Base-by-base conservation (phyloP, 768 basidiomycete species). In the Boletus barrowsii region DNA sequence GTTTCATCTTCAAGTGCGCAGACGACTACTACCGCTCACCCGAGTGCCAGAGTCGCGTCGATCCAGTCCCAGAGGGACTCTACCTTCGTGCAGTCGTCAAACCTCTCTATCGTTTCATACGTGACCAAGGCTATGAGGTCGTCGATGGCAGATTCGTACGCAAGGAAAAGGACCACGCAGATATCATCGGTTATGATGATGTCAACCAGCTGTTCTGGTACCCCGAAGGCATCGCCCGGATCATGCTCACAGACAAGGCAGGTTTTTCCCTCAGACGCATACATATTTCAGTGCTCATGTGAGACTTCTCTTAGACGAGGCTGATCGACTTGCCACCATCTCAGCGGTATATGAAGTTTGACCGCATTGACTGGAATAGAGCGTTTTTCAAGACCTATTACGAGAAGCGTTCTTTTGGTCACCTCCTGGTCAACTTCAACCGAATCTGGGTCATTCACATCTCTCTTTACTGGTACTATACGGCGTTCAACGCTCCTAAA, bases 1-100 rank as follows among this genome's bases (percentile, higher is more conserved):
- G 94, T 75, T 99, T 98, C 80, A 97, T 99, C 73, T 99, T 99
- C 88, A 99, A 99, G 75, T 98, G 97, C 67, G 97, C 97, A 14
- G 97, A 99, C 68, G 97, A 99, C 74, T 99, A 98, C 72, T 99
- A 99, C 72, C 94, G 97, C 24, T 93, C 90, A 4, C 87, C 96
- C n/a, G 97, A 98, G 65, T 99, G 97, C 63, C 97, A 99, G 72
- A 90, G 83, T 69, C 79, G 93, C 42, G 75, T 91, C 42, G 95
- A 98, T 49, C 86, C 95, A 0, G 93, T 98, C 0, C 91, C 92
- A 0, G 96, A 98, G 64, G 97, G 96, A 0, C 76, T 98, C n/a
- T 99, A 98, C 71, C 78, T 99, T 30, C 84, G 88, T 43, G 78
- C 90, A 2, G 90, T 98, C 62, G 78, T 93, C 61, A 96, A 97